phyloP scores from a whole-genome alignment of 2,329 filamentous ascomycete species.

The Coniochaeta pulveracea region DNA sequence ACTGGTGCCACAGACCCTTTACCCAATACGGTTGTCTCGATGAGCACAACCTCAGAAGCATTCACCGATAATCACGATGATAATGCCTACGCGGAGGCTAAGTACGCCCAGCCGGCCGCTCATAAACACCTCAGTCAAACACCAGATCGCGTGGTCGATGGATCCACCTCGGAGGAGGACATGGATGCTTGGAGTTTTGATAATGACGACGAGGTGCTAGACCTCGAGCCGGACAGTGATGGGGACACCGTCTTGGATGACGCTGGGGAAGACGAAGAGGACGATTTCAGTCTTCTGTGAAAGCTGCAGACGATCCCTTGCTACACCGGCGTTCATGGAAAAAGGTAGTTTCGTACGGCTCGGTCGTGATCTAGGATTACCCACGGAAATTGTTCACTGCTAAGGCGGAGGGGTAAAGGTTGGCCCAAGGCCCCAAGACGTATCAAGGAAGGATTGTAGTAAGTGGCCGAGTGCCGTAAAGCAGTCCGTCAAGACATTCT shows the following conservation, averaged over 20 bases:
- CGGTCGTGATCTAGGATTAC: too few species aligned
- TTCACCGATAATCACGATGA: slow-evolving; percentile 19
- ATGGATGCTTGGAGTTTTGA: neutral
- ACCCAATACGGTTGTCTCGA: slow-evolving; percentile 21
- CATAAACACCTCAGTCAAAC: neutral
- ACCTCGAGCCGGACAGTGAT: slow-evolving; percentile 19
- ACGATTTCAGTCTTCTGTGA: too few species aligned
- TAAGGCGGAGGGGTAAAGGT: too few species aligned
- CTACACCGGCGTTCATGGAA: too few species aligned
- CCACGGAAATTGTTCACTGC: too few species aligned
- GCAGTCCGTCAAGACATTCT: too few species aligned
- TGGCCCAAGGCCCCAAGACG: too few species aligned
- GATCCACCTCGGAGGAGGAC: too few species aligned
- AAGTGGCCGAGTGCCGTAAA: too few species aligned
- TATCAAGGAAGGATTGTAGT: too few species aligned
- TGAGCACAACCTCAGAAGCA: slow-evolving; percentile 18
- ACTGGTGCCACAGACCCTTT: slow-evolving; percentile 11
- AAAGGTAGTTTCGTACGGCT: too few species aligned
- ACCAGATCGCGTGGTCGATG: neutral
- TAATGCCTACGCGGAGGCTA: slow-evolving; percentile 10
- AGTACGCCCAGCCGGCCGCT: neutral
- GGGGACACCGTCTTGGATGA: slow-evolving; percentile 19
- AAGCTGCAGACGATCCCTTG: too few species aligned
- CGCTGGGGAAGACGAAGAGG: slow-evolving; percentile 12
- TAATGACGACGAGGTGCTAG: neutral